A percentile compares a stretch with the other conserved stretches of the same genome.
These are phyloP conservation scores for Suhomyces tanzawaensis DNA, from an alignment of 805 yeast genomes.

Conservation along the genomic window DNA sequence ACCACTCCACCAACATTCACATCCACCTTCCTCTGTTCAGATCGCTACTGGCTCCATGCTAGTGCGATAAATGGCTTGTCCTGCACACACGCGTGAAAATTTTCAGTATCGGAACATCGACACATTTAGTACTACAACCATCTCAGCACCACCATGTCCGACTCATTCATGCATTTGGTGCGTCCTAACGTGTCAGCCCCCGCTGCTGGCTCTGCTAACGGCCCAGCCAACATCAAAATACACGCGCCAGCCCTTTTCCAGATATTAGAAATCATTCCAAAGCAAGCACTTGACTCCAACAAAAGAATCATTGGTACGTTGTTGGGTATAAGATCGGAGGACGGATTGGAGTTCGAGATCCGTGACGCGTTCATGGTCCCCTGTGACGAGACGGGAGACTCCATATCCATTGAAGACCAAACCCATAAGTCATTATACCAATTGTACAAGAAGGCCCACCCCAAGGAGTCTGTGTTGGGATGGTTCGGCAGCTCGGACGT, in stretches of 20 bases:
- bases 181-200: conserved; percentile 52
- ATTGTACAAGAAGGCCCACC: conserved; percentile 73
- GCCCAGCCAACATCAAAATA: conserved; percentile 55
- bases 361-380: conserved; percentile 81
- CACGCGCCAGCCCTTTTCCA: conserved; percentile 73
- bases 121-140: background rate
- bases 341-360: conserved; percentile 71
- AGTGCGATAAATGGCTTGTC: background rate
- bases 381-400: conserved; percentile 68
- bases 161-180: conserved; percentile 42
- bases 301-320: conserved; percentile 78
- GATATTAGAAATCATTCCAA: conserved; percentile 69
- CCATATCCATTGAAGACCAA: conserved; percentile 73
- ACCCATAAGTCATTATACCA: conserved; percentile 69
- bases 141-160: conserved; percentile 19
- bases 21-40: no score
- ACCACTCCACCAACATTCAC: no score
- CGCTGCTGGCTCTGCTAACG: conserved; percentile 41
- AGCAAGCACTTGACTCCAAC: conserved; percentile 39
- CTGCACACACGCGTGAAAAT: conserved; percentile 4
- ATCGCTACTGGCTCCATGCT: background rate
- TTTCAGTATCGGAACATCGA: conserved; percentile 1
- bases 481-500: conserved; percentile 71
- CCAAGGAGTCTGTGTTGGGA: conserved; percentile 75
- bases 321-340: conserved; percentile 79